Percentiles rank a stretch among this genome's conserved stretches.
Conservation (phyloP, 768 basidiomycete species). For the Chalciporus pseudorubinellus region DNA sequence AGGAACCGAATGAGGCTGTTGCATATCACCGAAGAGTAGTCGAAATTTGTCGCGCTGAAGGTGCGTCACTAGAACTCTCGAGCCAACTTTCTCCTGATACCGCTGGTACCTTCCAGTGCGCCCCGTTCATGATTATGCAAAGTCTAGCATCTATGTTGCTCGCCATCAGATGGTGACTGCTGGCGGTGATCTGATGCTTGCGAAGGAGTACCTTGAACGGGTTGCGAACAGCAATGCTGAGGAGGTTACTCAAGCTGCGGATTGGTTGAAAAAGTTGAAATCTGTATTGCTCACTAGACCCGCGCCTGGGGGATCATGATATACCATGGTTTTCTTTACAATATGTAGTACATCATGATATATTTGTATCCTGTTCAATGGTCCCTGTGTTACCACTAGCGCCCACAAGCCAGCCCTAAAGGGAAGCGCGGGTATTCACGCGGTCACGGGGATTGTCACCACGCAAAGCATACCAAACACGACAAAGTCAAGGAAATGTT, state of each 20-base stretch:
- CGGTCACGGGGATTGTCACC: conserved; percentile 37
- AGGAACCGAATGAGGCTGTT: conserved; percentile 65
- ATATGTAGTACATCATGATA: too few relatives aligned
- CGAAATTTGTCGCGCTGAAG: conserved; percentile 54
- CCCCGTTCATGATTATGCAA: conserved; percentile 74
- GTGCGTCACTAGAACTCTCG: conserved; percentile 33
- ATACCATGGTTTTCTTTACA: background rate
- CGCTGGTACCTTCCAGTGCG: conserved; percentile 42
- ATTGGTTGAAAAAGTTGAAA: conserved; percentile 62
- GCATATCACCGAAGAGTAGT: conserved; percentile 81
- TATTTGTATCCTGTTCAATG: too few relatives aligned
- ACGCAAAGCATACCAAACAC: conserved; percentile 40
- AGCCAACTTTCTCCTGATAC: background rate
- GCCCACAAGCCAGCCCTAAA: conserved; percentile 31
- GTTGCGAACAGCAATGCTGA: conserved; percentile 80
- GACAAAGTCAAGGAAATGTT: conserved; percentile 35
- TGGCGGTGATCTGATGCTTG: conserved; percentile 65
- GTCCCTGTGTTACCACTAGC: background rate
- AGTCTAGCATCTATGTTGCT: conserved; percentile 82
- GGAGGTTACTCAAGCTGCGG: conserved; percentile 72
- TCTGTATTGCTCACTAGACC: conserved; percentile 27
- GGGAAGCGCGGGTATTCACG: conserved; percentile 28
- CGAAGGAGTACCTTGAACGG: conserved; percentile 67
- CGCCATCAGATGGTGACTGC: conserved; percentile 67
- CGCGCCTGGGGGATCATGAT: background rate